A percentile compares a stretch with the other conserved stretches of the same genome.
Evolutionary conservation across 306 rosid genomes (phyloP).

Genomic region (Cicer arietinum): DNA sequence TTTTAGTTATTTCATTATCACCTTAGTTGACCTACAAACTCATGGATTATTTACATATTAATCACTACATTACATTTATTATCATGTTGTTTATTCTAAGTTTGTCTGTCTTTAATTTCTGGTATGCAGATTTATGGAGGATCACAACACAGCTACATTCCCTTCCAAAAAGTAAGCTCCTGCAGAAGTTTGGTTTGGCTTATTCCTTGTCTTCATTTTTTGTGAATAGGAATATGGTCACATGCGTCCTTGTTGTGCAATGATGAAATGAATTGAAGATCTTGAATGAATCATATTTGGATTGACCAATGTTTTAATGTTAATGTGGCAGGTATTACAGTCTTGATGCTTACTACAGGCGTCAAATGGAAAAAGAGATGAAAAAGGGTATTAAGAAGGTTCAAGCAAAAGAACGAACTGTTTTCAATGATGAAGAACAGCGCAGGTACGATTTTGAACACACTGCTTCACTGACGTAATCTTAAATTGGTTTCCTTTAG

Average conservation of each 20-base stretch:
- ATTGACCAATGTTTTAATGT: slow-evolving; percentile 38
- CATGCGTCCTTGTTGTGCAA: slow-evolving; percentile 10
- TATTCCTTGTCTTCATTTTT: slow-evolving; percentile 20
- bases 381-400: slow-evolving; percentile 71
- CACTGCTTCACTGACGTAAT: slow-evolving; percentile 29
- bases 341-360: slow-evolving; percentile 80
- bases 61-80: slow-evolving; percentile 16
- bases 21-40: slow-evolving; percentile 10
- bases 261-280: slow-evolving; percentile 23
- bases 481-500: slow-evolving; percentile 8
- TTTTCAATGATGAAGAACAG: slow-evolving; percentile 92
- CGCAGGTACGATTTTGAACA: slow-evolving; percentile 65
- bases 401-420: slow-evolving; percentile 66
- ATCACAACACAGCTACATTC: slow-evolving; percentile 96
- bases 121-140: slow-evolving; percentile 92
- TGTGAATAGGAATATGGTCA: slow-evolving; percentile 30
- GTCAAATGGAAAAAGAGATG: slow-evolving; percentile 70
- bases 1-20: slow-evolving; percentile 18
- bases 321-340: slow-evolving; percentile 76
- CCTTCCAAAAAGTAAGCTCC: slow-evolving; percentile 89
- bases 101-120: slow-evolving; percentile 13
- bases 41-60: slow-evolving; percentile 5
- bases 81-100: slow-evolving; percentile 7
- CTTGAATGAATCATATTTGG: slow-evolving; percentile 21
- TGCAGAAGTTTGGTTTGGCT: slow-evolving; percentile 36